Percentiles rank a stretch among this genome's conserved stretches.
Conservation (phyloP, 2,329 filamentous ascomycete genomes). For the Parascedosporium putredinis region DNA sequence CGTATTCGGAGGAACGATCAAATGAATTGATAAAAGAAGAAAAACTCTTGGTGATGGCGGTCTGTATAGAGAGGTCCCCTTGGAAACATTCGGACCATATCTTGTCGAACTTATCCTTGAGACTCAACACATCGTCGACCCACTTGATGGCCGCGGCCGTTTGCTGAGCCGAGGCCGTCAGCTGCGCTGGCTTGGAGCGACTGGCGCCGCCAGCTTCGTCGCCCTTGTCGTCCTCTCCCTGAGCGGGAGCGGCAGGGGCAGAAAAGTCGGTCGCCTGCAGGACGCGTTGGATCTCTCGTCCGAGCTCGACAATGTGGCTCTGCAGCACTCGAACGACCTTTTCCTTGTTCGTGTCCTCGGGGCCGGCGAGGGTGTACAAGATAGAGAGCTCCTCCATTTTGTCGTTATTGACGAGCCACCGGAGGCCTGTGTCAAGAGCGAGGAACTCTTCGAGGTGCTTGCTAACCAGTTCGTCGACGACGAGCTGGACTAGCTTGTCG, state of each 20-base stretch:
- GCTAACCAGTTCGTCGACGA: slow-evolving; percentile 72
- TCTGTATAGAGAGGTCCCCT: slow-evolving; percentile 67
- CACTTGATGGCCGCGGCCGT: slow-evolving; percentile 84
- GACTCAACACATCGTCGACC: slow-evolving; percentile 78
- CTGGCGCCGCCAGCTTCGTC: slow-evolving; percentile 13
- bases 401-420: slow-evolving; percentile 87
- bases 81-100: slow-evolving; percentile 66
- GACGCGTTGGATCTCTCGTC: slow-evolving; percentile 68
- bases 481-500: slow-evolving; percentile 62
- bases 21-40: slow-evolving; percentile 93
- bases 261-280: slow-evolving; percentile 47
- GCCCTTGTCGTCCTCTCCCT: slow-evolving; percentile 34
- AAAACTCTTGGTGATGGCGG: slow-evolving; percentile 76
- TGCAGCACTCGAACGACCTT: slow-evolving; percentile 63
- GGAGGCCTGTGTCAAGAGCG: slow-evolving; percentile 76
- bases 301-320: slow-evolving; percentile 66
- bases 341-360: slow-evolving; percentile 65
- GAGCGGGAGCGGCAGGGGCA: slow-evolving; percentile 20
- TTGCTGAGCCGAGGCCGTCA: slow-evolving; percentile 56
- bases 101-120: slow-evolving; percentile 84
- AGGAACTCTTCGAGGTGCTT: slow-evolving; percentile 73
- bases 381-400: slow-evolving; percentile 67
- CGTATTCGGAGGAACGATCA: slow-evolving; percentile 72
- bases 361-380: slow-evolving; percentile 66
- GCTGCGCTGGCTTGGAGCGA: slow-evolving; percentile 37